Base-by-base conservation (phyloP, 2,329 filamentous ascomycete species). In the Fonsecaea nubica region DNA sequence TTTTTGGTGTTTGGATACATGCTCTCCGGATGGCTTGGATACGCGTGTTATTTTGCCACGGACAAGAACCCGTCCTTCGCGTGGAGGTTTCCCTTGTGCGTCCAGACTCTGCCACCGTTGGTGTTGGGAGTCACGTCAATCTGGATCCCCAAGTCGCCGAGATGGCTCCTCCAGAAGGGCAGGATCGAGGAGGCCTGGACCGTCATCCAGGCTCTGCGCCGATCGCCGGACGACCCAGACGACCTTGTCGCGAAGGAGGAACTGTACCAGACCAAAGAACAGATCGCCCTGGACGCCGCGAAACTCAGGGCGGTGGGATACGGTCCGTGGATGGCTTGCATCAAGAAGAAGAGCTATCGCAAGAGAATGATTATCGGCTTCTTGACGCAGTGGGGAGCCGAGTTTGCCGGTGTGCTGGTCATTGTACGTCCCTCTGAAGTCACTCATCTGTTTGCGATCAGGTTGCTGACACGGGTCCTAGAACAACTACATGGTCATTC, bases 331-430 rank as follows among this genome's bases (percentile, higher is more conserved):
- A 79, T 73, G 42, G 82, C 82, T 0, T 77, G 83, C 0, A n/a
- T 82, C 30, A 80, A 78, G 71, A 83, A 81, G 72, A 78, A 77
- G 65, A 81, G 81, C 8, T 83, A 84, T 67, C 76, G 83, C 18
- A 85, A 83, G 75, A 76, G 83, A 0, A 83, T 85, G 81, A 76
- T 79, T 1, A 83, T 85, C 50, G 82, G 82, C 0, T 85, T 85
- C 66, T 73, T 85, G 40, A 85, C 82, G 0, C 83, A 84, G 68
- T 85, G 82, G 81, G 83, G 82, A 30, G 82, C 83, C 1, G 82
- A 85, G 62, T 85, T 84, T 71, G 82, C 79, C 15, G 83, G 83
- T 0, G 81, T 82, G 10, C 75, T 85, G 0, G 81, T 85, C 15
- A 84, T 85, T 62, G 81, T 83, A 63, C 6, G 64, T 66, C 13